Evolutionary conservation across 768 basidiomycete species (phyloP).

Genomic region (Agrocybe praecox): DNA sequence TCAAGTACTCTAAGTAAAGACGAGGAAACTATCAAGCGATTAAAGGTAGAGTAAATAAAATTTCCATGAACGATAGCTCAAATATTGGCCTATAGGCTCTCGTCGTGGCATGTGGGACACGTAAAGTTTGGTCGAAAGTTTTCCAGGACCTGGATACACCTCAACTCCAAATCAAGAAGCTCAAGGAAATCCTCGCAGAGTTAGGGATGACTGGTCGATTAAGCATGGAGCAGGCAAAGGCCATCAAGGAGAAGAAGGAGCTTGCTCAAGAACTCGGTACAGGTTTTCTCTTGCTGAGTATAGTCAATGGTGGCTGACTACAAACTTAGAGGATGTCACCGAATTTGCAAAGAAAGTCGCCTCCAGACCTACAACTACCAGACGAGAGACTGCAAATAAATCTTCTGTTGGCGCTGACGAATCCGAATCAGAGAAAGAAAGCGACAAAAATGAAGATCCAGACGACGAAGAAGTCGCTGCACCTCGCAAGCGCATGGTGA

Average conservation of each 20-base stretch:
- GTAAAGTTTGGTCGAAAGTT: constrained; percentile 77
- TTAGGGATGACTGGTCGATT: constrained; percentile 82
- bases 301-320: not conserved
- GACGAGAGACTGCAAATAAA: constrained; percentile 14
- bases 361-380: constrained; percentile 30
- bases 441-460: constrained; percentile 33
- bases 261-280: constrained; percentile 77
- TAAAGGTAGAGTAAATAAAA: constrained; percentile 53
- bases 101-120: constrained; percentile 74
- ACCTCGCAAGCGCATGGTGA: constrained; percentile 47
- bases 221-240: constrained; percentile 80
- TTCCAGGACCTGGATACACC: constrained; percentile 61
- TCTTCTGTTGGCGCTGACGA: constrained; percentile 22
- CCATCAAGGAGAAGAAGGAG: constrained; percentile 74
- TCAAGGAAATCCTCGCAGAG: constrained; percentile 65
- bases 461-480: constrained; percentile 29
- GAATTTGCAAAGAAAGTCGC: constrained; percentile 61
- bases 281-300: constrained; percentile 15
- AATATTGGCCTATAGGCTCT: constrained; percentile 47
- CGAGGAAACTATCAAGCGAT: constrained; percentile 72
- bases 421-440: constrained; percentile 22
- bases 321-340: constrained; percentile 68
- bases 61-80: no score
- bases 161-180: constrained; percentile 62
- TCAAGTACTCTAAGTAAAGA: constrained; percentile 48